Conservation (phyloP, 1,139 yeast species). For the Hansenula sp. region DNA sequence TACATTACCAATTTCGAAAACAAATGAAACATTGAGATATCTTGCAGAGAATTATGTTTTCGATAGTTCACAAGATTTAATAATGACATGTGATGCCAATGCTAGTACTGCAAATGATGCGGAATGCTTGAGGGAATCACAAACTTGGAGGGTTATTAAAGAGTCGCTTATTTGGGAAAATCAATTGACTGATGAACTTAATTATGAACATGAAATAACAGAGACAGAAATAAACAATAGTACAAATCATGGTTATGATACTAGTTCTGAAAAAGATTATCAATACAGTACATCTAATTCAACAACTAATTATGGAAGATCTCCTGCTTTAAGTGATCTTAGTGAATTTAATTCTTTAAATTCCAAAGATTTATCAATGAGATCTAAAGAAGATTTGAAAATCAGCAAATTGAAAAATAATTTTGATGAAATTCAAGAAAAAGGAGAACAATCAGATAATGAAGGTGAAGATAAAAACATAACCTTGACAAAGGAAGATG, state of each 20-base stretch:
- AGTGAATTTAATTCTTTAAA: slow-evolving; percentile 19
- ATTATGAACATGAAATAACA: slow-evolving; percentile 2
- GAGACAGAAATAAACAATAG: neutral
- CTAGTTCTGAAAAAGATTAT: slow-evolving; percentile 10
- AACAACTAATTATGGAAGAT: slow-evolving; percentile 20
- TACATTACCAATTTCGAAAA: slow-evolving; percentile 24
- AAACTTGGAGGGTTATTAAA: slow-evolving; percentile 65
- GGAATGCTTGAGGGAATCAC: slow-evolving; percentile 52
- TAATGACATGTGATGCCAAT: slow-evolving; percentile 37
- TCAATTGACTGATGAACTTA: slow-evolving; percentile 14
- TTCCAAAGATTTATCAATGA: slow-evolving; percentile 6
- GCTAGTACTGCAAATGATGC: slow-evolving; percentile 55
- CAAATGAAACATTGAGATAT: slow-evolving; percentile 20
- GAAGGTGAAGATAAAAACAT: slow-evolving; percentile 22
- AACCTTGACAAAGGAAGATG: slow-evolving; percentile 29
- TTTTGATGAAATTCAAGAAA: slow-evolving; percentile 15
- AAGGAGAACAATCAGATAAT: slow-evolving; percentile 11
- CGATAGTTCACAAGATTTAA: slow-evolving; percentile 13
- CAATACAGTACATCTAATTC: slow-evolving; percentile 23
- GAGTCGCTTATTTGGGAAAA: slow-evolving; percentile 47
- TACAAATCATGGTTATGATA: neutral
- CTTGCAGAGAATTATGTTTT: slow-evolving; percentile 27
- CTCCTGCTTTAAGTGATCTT: slow-evolving; percentile 21
- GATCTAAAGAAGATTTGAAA: slow-evolving; percentile 7
- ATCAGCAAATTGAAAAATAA: slow-evolving; percentile 4